Evolutionary conservation across 2,329 filamentous ascomycete genomes (phyloP), one percentile per base, ranked within the genome.

Genomic region (Bipolaris sorokiniana): DNA sequence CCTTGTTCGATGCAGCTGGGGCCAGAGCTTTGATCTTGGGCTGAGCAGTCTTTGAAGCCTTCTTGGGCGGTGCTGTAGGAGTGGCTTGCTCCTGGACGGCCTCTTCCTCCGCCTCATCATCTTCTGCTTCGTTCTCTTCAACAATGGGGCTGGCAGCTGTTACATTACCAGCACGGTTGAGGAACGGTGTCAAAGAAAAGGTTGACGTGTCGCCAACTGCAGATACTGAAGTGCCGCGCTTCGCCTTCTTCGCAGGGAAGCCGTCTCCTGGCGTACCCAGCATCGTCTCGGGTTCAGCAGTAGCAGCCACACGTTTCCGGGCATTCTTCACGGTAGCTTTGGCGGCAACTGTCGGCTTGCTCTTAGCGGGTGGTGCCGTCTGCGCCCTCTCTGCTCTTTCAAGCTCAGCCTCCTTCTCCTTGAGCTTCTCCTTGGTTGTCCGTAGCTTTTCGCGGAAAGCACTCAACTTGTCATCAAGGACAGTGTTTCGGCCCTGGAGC

Each of bases 151-250:
- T 76, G 23, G 79, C 79, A 6, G 80, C 77, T n/a, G 79, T 77
- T 13, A 88, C 79, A 62, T 81, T 88, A 59, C 83, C 87, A 23
- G 86, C 88, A 48, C 89, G 87, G 75, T 93, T 96, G 59, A 98
- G 82, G 80, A 96, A 97, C 0, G 94, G 94, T 0, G 94, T 98
- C 62, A 97, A 92, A 3, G 92, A 97, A 76, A 98, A 97, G 2
- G 85, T 88, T 0, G 93, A 97, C 76, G 97, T 97, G 71, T 96
- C 91, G 28, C 90, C 92, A 5, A 90, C 80, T 53, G 86, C 78
- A 1, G 85, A 83, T 3, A 69, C 69, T 36, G 85, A 83, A 18
- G 87, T 84, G 11, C 72, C 74, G 58, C 81, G 79, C 59, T 73
- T 76, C 31, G 76, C 74, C 61, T 81, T 79, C 72, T 82, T 82